A percentile compares a stretch with the other conserved stretches of the same genome.
Conservation (phyloP, 768 basidiomycete genomes). For the Thelephora ganbajun region DNA sequence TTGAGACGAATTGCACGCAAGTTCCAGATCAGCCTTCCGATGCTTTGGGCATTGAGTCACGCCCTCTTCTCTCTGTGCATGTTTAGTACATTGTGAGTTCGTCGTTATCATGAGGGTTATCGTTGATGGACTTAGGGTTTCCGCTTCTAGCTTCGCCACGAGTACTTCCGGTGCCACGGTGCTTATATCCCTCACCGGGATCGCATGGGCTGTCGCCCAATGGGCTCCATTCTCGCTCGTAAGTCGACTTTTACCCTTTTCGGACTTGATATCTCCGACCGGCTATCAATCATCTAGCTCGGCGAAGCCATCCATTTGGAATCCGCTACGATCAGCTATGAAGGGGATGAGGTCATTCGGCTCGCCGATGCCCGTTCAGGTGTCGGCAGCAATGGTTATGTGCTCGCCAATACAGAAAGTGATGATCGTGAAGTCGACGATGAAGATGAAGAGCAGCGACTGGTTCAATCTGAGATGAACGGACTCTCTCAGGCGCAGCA, state of each 20-base stretch:
- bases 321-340: constrained; percentile 18
- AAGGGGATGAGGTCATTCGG: constrained; percentile 23
- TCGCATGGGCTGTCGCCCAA: constrained; percentile 85
- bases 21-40: constrained; percentile 43
- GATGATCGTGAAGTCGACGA: constrained; percentile 8
- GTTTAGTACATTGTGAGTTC: constrained; percentile 69
- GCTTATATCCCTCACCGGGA: constrained; percentile 67
- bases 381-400: constrained; percentile 3
- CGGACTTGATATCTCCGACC: no score
- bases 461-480: constrained; percentile 8
- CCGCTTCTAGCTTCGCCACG: constrained; percentile 44
- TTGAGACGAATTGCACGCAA: constrained; percentile 6
- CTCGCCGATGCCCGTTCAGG: constrained; percentile 23
- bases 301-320: constrained; percentile 77
- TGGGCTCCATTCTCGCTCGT: constrained; percentile 93
- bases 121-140: no score
- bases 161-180: constrained; percentile 58
- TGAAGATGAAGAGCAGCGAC: constrained; percentile 11
- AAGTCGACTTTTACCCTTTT: constrained; percentile 12
- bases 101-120: not conserved
- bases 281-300: constrained; percentile 22
- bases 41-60: constrained; percentile 71
- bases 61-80: constrained; percentile 63
- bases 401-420: constrained; percentile 14
- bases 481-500: not conserved